phyloP scores from a whole-genome alignment of 1,284 basidiomycete species.

The Ganoderma leucocontextum region DNA sequence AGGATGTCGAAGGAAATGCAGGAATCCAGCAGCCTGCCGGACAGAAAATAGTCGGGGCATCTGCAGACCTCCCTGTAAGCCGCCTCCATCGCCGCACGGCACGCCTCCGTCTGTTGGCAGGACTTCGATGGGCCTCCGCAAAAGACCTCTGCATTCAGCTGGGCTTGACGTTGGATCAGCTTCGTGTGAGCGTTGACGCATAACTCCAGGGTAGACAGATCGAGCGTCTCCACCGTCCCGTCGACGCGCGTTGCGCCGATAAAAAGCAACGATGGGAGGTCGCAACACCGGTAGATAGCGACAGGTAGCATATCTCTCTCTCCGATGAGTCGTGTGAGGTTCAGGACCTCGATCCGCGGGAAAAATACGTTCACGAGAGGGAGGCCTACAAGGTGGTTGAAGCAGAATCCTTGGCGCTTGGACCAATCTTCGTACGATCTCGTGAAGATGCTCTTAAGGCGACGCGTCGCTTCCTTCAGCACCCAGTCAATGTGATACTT shows the following conservation, averaged over 20 bases:
- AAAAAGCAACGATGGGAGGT: not conserved
- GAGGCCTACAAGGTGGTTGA: not conserved
- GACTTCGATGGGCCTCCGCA: not conserved
- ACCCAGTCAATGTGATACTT: constrained; percentile 17
- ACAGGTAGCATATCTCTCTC: not conserved
- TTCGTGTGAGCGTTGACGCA: not conserved
- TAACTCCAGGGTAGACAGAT: not conserved
- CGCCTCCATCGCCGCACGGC: not conserved
- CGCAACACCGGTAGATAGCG: constrained; percentile 8
- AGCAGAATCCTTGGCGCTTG: not conserved
- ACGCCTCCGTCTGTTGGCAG: not conserved
- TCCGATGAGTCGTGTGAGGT: constrained; percentile 8
- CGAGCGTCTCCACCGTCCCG: not conserved
- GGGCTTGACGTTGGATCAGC: not conserved
- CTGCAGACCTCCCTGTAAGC: too few relatives aligned
- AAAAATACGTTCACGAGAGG: too few relatives aligned
- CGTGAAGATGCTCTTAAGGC: not conserved
- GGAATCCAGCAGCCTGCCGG: too few relatives aligned
- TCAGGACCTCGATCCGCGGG: constrained; percentile 12
- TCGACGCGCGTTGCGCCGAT: not conserved
- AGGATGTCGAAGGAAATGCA: too few relatives aligned
- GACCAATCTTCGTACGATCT: not conserved
- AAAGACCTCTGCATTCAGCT: not conserved
- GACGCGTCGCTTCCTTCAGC: constrained; percentile 2
- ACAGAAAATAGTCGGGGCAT: too few relatives aligned